Conservation (phyloP, 768 basidiomycete genomes). For the Naganishia onofrii region DNA sequence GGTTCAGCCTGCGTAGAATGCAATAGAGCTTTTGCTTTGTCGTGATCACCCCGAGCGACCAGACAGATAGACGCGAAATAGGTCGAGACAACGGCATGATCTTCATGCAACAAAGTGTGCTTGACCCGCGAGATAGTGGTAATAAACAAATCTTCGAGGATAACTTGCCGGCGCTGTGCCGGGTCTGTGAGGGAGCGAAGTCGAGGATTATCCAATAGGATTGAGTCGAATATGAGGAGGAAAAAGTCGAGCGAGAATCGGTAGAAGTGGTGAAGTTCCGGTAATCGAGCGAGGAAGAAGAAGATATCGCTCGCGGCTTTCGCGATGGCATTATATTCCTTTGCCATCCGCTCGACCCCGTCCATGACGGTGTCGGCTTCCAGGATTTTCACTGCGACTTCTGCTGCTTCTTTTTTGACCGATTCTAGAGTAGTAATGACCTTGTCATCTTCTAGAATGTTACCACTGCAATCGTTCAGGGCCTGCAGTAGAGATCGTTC, state of each 20-base stretch:
- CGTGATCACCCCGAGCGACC: not conserved
- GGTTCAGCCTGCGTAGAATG: not conserved
- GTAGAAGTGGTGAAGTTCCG: conserved; percentile 94
- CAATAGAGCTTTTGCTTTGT: conserved; percentile 8
- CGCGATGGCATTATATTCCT: conserved; percentile 88
- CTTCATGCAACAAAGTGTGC: conserved; percentile 80
- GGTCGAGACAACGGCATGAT: conserved; percentile 73
- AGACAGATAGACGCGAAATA: not conserved
- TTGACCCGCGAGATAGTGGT: conserved; percentile 84
- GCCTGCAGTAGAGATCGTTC: conserved; percentile 91
- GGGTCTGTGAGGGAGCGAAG: conserved; percentile 75
- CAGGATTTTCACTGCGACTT: conserved; percentile 90
- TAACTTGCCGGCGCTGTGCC: conserved; percentile 67
- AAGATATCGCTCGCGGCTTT: conserved; percentile 94
- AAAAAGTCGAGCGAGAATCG: conserved; percentile 97
- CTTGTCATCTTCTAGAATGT: conserved; percentile 92
- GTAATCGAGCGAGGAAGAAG: conserved; percentile 93
- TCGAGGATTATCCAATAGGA: conserved; percentile 87
- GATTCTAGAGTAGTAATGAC: conserved; percentile 95
- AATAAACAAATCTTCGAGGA: conserved; percentile 84
- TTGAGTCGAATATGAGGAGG: conserved; percentile 95
- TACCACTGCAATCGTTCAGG: conserved; percentile 92
- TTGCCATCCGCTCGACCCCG: conserved; percentile 92
- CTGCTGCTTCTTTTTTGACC: conserved; percentile 90
- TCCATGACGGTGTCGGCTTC: conserved; percentile 94